Percentiles rank a stretch among this genome's conserved stretches.
Evolutionary conservation across 768 basidiomycete genomes (phyloP).

Genomic region (Boletus tylopilopsis): DNA sequence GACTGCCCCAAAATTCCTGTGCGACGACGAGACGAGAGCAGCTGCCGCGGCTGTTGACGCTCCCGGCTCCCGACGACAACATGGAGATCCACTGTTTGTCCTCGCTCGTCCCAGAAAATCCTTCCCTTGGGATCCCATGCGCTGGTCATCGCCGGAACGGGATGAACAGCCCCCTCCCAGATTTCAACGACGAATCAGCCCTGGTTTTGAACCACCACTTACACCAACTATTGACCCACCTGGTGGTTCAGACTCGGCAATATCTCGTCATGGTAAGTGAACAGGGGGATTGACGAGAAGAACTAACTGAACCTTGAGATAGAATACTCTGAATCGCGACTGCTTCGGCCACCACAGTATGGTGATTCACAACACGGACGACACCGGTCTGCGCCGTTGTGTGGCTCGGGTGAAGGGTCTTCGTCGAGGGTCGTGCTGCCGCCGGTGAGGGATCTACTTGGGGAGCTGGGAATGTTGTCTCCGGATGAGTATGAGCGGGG

Average conservation of each 20-base stretch:
- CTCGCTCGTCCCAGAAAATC: slow-evolving; percentile 18
- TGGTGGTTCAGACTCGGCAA: slow-evolving; percentile 1
- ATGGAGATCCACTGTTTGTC: slow-evolving; percentile 18
- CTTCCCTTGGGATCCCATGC: slow-evolving; percentile 21
- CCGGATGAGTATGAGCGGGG: slow-evolving; percentile 17
- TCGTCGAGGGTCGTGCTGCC: slow-evolving; percentile 27
- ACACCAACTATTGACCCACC: slow-evolving; percentile 15
- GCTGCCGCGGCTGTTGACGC: slow-evolving; percentile 21
- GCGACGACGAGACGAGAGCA: slow-evolving; percentile 18
- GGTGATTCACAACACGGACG: slow-evolving; percentile 22
- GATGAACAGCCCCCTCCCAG: slow-evolving; percentile 13
- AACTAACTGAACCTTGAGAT: slow-evolving; percentile 6
- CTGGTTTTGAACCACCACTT: slow-evolving; percentile 10
- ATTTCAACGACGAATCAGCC: slow-evolving; percentile 9
- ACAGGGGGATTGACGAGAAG: not conserved
- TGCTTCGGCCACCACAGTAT: slow-evolving; percentile 16
- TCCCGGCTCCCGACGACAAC: slow-evolving; percentile 26
- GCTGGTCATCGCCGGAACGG: slow-evolving; percentile 22
- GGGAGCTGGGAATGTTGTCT: slow-evolving; percentile 18
- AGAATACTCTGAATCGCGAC: slow-evolving; percentile 18
- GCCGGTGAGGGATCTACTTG: slow-evolving; percentile 26
- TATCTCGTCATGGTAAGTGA: slow-evolving; percentile 21
- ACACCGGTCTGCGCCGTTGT: slow-evolving; percentile 24
- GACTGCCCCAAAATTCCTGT: slow-evolving; percentile 21
- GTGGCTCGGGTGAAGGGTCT: slow-evolving; percentile 19